phyloP scores from a whole-genome alignment of 208 protist species.

The Acanthamoeba polyphaga region DNA sequence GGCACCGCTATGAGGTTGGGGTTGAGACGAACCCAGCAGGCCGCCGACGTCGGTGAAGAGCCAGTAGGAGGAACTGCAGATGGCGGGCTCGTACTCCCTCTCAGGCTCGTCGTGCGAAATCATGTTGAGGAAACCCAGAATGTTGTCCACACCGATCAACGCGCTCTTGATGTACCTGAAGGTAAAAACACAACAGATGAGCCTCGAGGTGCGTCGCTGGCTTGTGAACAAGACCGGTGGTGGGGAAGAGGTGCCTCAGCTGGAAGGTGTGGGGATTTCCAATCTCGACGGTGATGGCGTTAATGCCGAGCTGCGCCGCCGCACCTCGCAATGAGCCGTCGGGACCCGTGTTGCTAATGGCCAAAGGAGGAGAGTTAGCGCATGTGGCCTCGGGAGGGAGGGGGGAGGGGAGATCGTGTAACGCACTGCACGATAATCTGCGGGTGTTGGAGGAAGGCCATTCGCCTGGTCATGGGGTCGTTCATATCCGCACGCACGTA shows the following conservation, averaged over 20 bases:
- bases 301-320: slow-evolving; percentile 70
- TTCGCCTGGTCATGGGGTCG: slow-evolving; percentile 64
- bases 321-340: slow-evolving; percentile 82
- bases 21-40: slow-evolving; percentile 21
- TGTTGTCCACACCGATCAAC: slow-evolving; percentile 80
- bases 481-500: slow-evolving; percentile 86
- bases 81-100: slow-evolving; percentile 46
- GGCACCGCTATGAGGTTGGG: background rate
- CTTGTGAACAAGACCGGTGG: background rate
- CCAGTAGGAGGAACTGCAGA: slow-evolving; percentile 79
- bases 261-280: slow-evolving; percentile 81
- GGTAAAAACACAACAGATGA: background rate
- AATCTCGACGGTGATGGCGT: slow-evolving; percentile 85
- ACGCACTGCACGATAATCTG: slow-evolving; percentile 83
- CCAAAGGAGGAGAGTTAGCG: background rate
- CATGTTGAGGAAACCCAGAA: slow-evolving; percentile 79
- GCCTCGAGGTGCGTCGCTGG: background rate
- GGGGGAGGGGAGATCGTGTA: background rate
- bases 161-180: slow-evolving; percentile 71
- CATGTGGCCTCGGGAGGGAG: background rate
- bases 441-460: slow-evolving; percentile 82
- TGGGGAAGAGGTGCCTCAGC: background rate
- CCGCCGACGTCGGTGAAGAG: slow-evolving; percentile 75
- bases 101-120: slow-evolving; percentile 61
- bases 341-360: slow-evolving; percentile 80